These are phyloP conservation scores for Phytopythium montanum DNA, from an alignment of 352 stramenopile genomes.

Conservation along the genomic window DNA sequence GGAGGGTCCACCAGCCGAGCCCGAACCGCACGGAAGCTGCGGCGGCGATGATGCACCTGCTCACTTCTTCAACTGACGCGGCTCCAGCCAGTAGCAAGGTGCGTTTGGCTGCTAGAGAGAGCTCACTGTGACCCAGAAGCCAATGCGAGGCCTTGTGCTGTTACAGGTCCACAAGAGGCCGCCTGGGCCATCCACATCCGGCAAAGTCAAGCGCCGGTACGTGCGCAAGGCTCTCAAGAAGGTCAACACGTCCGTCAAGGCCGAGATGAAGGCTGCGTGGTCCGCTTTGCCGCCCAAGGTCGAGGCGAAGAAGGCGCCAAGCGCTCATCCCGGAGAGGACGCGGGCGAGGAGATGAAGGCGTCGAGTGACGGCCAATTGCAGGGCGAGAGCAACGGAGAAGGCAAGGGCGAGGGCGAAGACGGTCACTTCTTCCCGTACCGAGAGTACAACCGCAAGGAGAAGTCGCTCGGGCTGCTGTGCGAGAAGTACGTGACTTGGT, in stretches of 20 bases:
- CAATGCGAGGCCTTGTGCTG: neutral
- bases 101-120: neutral
- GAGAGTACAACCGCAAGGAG: constrained; percentile 87
- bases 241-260: constrained; percentile 29
- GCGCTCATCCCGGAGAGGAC: neutral
- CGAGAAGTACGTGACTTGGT: constrained; percentile 62
- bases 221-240: constrained; percentile 59
- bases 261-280: constrained; percentile 31
- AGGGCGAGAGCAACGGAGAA: constrained; percentile 4
- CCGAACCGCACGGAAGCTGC: constrained; percentile 76
- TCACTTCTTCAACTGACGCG: constrained; percentile 31
- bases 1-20: constrained; percentile 60
- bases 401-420: constrained; percentile 29
- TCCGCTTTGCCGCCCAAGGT: constrained; percentile 10
- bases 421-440: constrained; percentile 57
- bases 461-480: constrained; percentile 83
- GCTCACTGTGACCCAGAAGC: neutral
- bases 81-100: constrained; percentile 11
- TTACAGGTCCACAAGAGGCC: constrained; percentile 7
- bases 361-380: constrained; percentile 9
- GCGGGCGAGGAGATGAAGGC: constrained; percentile 14
- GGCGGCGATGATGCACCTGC: constrained; percentile 76
- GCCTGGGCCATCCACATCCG: constrained; percentile 11
- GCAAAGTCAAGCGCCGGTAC: constrained; percentile 59
- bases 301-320: neutral